Evolutionary conservation across 257 asterid species (phyloP), one percentile per base, ranked within the genome.

Genomic region (Haberlea rhodopensis): DNA sequence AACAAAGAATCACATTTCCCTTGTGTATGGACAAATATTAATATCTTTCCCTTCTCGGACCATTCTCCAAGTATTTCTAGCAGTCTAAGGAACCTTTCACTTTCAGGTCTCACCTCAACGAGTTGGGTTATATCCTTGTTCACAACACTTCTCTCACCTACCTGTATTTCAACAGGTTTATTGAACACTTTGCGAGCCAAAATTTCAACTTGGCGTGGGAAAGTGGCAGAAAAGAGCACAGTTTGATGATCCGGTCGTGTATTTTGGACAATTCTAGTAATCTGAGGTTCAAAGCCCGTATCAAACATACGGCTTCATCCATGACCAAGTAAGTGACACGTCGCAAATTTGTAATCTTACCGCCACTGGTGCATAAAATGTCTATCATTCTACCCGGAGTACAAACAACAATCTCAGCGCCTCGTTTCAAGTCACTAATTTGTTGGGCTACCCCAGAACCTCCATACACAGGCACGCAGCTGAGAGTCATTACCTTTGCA

Each of bases 221-320:
- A 90, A 57, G 97, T 90, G 27, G 97, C 97, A 73, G 97, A 90
- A 69, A 87, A 90, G 25, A 90, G 79, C 65, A 90, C 96, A 19
- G 97, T 90, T 67, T 90, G 97, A 55, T 95, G 96, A 66, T 85
- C 97, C 5, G 96, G 96, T 54, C 88, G 81, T 5, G 96, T 87
- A 61, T 90, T 90, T 61, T 90, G 97, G 65, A 90, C 90, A 24
- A 90, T 90, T 64, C 94, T 85, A 0, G 97, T 87, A 53, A 90
- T 90, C 73, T 90, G 96, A 57, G 97, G 97, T 77, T 90, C 97
- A 68, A 90, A 90, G 65, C 97, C 97, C 96, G 87, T 85, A 67
- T 90, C 97, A 79, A 90, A 90, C 97, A 90, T 90, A 20, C 96
- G 45, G 97, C 97, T 82, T 90, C 97, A 54, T 90, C 97, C 95